phyloP scores from a whole-genome alignment of 2,329 filamentous ascomycete genomes.

The Atkinsonella hypoxylon region DNA sequence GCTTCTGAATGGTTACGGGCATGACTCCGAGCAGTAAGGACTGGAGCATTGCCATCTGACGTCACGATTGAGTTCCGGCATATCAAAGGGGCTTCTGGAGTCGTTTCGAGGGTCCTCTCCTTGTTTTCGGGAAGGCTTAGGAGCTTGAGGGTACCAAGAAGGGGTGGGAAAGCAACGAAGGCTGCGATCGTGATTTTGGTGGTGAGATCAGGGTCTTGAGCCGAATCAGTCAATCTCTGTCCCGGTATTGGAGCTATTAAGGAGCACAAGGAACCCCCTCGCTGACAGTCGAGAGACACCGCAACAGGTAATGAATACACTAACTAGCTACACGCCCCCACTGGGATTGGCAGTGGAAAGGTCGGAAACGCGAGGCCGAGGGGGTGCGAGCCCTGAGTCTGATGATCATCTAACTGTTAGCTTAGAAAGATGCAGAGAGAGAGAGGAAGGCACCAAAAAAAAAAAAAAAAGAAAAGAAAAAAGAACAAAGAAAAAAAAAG shows the following conservation, averaged over 20 bases:
- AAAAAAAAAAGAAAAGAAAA: no score
- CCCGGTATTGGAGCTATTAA: neutral
- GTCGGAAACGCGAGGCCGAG: no score
- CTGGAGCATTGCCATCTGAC: neutral
- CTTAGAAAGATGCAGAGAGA: no score
- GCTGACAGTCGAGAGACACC: no score
- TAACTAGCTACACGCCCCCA: no score
- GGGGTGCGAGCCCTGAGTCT: neutral
- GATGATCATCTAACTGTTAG: neutral
- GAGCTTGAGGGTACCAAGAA: neutral
- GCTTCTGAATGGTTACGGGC: neutral
- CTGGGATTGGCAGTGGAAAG: no score
- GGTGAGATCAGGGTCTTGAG: slow-evolving; percentile 17
- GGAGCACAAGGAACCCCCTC: no score
- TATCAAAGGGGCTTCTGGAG: neutral
- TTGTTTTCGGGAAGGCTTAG: neutral
- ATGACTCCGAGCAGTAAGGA: neutral
- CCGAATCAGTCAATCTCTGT: neutral
- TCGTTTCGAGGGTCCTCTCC: neutral
- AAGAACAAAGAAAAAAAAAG: no score
- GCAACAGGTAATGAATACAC: no score
- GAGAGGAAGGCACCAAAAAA: no score
- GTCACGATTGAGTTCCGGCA: neutral
- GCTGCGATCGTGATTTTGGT: slow-evolving; percentile 19
- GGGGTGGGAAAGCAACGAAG: neutral